These are phyloP conservation scores for Picochlorum sp. DNA, from an alignment of 139 green algal species.

Conservation along the genomic window DNA sequence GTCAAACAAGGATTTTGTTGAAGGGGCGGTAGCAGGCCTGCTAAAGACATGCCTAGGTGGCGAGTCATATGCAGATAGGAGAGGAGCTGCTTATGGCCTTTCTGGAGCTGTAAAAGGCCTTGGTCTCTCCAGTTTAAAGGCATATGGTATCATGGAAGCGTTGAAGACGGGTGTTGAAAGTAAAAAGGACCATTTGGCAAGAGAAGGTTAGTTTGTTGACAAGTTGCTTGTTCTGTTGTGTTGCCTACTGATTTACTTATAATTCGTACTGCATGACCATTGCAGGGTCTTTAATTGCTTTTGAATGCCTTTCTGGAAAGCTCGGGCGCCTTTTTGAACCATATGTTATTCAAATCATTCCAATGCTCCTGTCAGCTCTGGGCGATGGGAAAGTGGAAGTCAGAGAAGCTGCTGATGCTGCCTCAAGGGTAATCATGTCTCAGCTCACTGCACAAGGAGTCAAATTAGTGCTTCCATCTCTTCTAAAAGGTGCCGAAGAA, in stretches of 20 bases:
- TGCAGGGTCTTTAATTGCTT: conserved; percentile 79
- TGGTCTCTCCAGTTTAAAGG: conserved; percentile 72
- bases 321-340: conserved; percentile 95
- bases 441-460: conserved; percentile 82
- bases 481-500: conserved; percentile 84
- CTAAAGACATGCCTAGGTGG: conserved; percentile 41
- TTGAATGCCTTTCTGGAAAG: conserved; percentile 86
- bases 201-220: too few species aligned
- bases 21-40: conserved; percentile 35
- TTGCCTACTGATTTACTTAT: too few species aligned
- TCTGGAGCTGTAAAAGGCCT: conserved; percentile 87
- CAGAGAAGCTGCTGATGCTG: conserved; percentile 61
- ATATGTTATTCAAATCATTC: conserved; percentile 94
- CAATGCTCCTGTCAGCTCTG: conserved; percentile 83
- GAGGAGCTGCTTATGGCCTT: conserved; percentile 85
- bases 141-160: conserved; percentile 77
- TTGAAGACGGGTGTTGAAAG: conserved; percentile 68
- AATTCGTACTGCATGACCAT: too few species aligned
- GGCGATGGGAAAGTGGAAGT: conserved; percentile 56
- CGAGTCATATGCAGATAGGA: conserved; percentile 58
- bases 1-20: conserved; percentile 29
- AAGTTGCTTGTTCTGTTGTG: too few species aligned
- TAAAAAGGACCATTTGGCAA: conserved; percentile 35
- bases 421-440: conserved; percentile 82
- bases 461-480: conserved; percentile 87